A percentile compares a stretch with the other conserved stretches of the same genome.
phyloP scores from a whole-genome alignment of 1,139 yeast species.

The Geotrichum australiense region DNA sequence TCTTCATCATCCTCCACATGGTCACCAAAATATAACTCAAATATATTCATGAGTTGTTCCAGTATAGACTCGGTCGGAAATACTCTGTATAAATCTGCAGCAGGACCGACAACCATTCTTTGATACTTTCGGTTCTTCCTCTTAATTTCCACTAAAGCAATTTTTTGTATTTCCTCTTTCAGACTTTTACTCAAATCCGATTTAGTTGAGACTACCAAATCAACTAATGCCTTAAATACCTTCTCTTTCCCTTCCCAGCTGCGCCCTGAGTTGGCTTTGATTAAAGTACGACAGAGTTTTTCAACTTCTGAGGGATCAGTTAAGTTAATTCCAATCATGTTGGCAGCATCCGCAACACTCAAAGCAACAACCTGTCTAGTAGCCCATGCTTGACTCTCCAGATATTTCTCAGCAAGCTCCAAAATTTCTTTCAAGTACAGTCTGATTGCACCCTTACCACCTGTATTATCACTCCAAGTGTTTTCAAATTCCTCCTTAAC shows the following conservation, averaged over 20 bases:
- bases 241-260: slow-evolving; percentile 86
- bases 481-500: slow-evolving; percentile 48
- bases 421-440: slow-evolving; percentile 70
- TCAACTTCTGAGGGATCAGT: slow-evolving; percentile 18
- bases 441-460: slow-evolving; percentile 63
- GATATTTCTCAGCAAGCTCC: slow-evolving; percentile 38
- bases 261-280: slow-evolving; percentile 66
- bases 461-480: slow-evolving; percentile 78
- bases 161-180: slow-evolving; percentile 37
- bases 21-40: slow-evolving; percentile 27
- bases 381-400: slow-evolving; percentile 52
- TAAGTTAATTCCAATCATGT: slow-evolving; percentile 25
- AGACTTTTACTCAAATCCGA: no score
- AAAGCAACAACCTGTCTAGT: slow-evolving; percentile 67
- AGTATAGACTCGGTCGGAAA: slow-evolving; percentile 34
- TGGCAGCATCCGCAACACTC: slow-evolving; percentile 58
- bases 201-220: slow-evolving; percentile 45
- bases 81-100: slow-evolving; percentile 25
- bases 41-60: slow-evolving; percentile 31
- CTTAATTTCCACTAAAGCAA: slow-evolving; percentile 54
- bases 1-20: slow-evolving; percentile 19
- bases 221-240: slow-evolving; percentile 63
- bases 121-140: slow-evolving; percentile 65
- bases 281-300: slow-evolving; percentile 47
- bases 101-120: slow-evolving; percentile 29